These are phyloP conservation scores for Trypanosoma congolense DNA, from an alignment of 208 protist species.

Conservation along the genomic window DNA sequence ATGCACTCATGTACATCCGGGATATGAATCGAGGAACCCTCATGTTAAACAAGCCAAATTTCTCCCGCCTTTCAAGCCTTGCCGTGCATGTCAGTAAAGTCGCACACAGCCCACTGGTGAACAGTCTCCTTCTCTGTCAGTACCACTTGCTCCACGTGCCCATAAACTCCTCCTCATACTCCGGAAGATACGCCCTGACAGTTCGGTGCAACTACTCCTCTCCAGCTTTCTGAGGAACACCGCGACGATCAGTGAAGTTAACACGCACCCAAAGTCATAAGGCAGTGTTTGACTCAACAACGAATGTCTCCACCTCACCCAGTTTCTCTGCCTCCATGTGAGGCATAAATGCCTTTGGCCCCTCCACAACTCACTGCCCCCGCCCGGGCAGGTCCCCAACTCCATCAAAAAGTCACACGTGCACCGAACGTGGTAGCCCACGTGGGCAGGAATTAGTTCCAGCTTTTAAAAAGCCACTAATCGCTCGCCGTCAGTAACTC, in stretches of 20 bases:
- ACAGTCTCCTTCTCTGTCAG: slow-evolving; percentile 76
- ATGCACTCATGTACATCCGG: slow-evolving; percentile 82
- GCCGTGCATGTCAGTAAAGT: slow-evolving; percentile 86
- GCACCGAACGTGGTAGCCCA: slow-evolving; percentile 80
- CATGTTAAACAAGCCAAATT: slow-evolving; percentile 82
- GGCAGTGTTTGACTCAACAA: slow-evolving; percentile 85
- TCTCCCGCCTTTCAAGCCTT: slow-evolving; percentile 72
- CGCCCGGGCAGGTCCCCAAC: slow-evolving; percentile 28
- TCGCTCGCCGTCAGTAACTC: slow-evolving; percentile 29
- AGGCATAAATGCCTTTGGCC: slow-evolving; percentile 89
- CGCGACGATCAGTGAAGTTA: slow-evolving; percentile 73
- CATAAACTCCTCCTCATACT: slow-evolving; percentile 83
- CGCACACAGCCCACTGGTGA: slow-evolving; percentile 65
- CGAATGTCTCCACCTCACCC: slow-evolving; percentile 43
- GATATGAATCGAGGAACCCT: slow-evolving; percentile 82
- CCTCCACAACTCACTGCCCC: slow-evolving; percentile 91
- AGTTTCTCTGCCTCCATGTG: slow-evolving; percentile 81
- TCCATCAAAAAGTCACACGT: slow-evolving; percentile 59
- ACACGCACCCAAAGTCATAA: slow-evolving; percentile 73
- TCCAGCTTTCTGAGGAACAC: slow-evolving; percentile 57
- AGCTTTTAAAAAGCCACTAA: slow-evolving; percentile 58
- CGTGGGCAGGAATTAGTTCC: slow-evolving; percentile 68
- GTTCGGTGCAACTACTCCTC: slow-evolving; percentile 87
- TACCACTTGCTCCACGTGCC: slow-evolving; percentile 60
- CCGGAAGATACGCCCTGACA: slow-evolving; percentile 83